Evolutionary conservation across 2,329 filamentous ascomycete genomes (phyloP), one percentile per base, ranked within the genome.

Genomic region (Diaporthe eres): DNA sequence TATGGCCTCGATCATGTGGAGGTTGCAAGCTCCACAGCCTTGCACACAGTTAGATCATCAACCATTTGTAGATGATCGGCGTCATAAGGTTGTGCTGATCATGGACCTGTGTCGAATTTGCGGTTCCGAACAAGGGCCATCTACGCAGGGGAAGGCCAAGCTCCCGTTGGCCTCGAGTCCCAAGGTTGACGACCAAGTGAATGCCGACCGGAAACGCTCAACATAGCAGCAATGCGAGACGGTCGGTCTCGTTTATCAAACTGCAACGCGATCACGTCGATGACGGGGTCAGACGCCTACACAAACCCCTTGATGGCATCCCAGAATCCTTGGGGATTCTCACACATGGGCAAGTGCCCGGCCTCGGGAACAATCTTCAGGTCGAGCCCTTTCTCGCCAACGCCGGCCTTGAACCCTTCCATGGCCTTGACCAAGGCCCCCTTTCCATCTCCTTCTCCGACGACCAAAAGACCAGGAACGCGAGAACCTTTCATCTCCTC

Each of bases 281-380:
- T 12, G 22, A 2, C 22, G 19, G 44, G 31, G 10, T n/a, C 22
- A 22, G 22, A 5, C 31, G 3, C 47, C 55, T 73, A 89, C 75
- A 94, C 79, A 77, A 94, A 94, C 12, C 83, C 85, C 57, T 87
- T 85, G 3, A 96, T 86, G 61, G 90, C 90, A 39, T 89, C 85
- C 81, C 92, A 92, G 82, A 96, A 95, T 5, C 88, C 91, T 74
- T 87, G 84, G 0, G 94, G 92, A 78, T 91, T 90, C 84, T 97
- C 95, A 65, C 92, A 92, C 94, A 97, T 97, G 0, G 95, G 95
- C 80, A 98, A 84, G 85, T 98, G 95, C 0, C 95, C 95, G 0
- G 94, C 92, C 12, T 88, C 86, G 0, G 94, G 90, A 13, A 97
- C 90, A 75, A 94, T 83, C 81, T 89, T 91, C 78, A 95, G 88